Evolutionary conservation across 306 rosid genomes (phyloP).

Genomic region (Vicia sativa): DNA sequence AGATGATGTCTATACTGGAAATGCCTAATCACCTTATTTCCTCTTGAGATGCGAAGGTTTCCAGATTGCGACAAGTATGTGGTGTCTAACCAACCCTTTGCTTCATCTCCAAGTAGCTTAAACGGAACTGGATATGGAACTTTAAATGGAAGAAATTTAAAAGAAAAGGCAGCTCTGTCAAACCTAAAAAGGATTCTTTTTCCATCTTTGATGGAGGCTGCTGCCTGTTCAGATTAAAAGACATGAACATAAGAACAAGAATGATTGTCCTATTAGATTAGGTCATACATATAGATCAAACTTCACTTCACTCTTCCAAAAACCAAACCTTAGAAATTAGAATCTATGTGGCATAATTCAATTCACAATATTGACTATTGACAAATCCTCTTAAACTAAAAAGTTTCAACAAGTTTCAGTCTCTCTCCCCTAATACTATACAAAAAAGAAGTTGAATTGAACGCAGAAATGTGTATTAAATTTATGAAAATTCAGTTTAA

Average conservation of each 20-base stretch:
- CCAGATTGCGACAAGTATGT: constrained; percentile 87
- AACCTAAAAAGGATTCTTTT: constrained; percentile 84
- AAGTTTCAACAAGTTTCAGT: not conserved
- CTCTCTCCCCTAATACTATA: not conserved
- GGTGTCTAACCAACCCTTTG: constrained; percentile 97
- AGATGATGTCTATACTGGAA: constrained; percentile 24
- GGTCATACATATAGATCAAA: constrained; percentile 1
- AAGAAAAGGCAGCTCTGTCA: constrained; percentile 89
- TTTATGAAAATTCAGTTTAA: constrained; percentile 29
- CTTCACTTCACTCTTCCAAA: not conserved
- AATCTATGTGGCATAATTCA: constrained; percentile 10
- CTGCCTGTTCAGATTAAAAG: constrained; percentile 60
- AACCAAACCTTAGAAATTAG: constrained; percentile 25
- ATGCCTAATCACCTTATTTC: constrained; percentile 75
- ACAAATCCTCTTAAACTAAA: constrained; percentile 18
- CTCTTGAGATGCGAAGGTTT: constrained; percentile 90
- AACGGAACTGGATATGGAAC: constrained; percentile 99
- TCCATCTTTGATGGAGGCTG: constrained; percentile 80
- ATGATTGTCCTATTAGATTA: not conserved
- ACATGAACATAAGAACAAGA: constrained; percentile 11
- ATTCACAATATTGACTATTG: not conserved
- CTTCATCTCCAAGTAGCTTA: constrained; percentile 93
- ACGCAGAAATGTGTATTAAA: constrained; percentile 30
- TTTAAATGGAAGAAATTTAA: constrained; percentile 89
- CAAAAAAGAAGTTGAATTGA: constrained; percentile 19